Base-by-base conservation (phyloP, 2,329 filamentous ascomycete species). In the Phyllosticta citribraziliensis region DNA sequence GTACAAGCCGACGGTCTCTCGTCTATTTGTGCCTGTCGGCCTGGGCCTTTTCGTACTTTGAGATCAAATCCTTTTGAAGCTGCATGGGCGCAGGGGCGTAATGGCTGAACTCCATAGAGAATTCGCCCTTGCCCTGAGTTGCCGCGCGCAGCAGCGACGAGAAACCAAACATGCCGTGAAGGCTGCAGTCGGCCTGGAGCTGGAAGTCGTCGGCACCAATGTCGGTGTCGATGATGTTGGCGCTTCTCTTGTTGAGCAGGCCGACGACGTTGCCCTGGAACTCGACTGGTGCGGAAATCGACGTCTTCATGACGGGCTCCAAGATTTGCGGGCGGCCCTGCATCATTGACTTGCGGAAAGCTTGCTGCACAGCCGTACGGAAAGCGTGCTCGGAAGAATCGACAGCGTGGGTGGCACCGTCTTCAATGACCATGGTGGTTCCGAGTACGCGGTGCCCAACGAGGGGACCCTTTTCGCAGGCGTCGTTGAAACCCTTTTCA, bases 131-230 rank as follows among this genome's bases (percentile, higher is more conserved):
- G 64, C 94, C 94, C 79, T 99, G 94, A 2, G 92, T 97, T 22
- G 92, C 89, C 14, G 94, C 94, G 68, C 94, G 84, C 67, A 99
- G 78, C 76, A 96, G 89, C 52, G 87, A 89, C 70, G 87, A 92
- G 79, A 99, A 97, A 65, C 94, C 94, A 74, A 99, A 99, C 94
- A 99, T 99, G 73, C 88, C 85, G 74, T 97, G 96, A 73, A 99
- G 77, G 73, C 88, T 92, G 79, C 91, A 96, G 77, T 97, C 94
- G 25, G 91, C 92, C 61, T 87, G 85, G 62, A 97, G 83, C 5
- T 90, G 96, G 71, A 99, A 97, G 71, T 99, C 94, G 70, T 99
- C 94, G 17, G 86, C 81, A 35, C 92, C 92, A 67, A 94, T 91
- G 72, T 99, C 94, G 5, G 92, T 97, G 70, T 99, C 94, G 72